Evolutionary conservation across 2,329 filamentous ascomycete species (phyloP).

Genomic region (Celoporthe dispersa): DNA sequence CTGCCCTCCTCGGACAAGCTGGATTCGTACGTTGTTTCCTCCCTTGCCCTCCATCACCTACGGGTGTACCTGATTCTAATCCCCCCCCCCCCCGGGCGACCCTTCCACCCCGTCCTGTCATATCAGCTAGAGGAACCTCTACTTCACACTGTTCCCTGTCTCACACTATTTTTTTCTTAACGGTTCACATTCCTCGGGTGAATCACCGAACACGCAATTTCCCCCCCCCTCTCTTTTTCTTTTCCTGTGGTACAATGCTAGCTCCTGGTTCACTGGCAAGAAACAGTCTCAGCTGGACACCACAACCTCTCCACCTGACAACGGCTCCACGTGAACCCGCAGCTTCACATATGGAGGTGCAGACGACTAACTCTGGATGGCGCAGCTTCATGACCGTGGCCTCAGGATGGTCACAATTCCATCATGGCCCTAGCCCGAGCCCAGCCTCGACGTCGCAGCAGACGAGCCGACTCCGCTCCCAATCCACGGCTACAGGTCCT

Average conservation of each 20-base stretch:
- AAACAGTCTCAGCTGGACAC: not conserved
- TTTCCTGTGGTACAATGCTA: not conserved
- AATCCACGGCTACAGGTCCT: constrained; percentile 55
- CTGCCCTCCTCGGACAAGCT: constrained; percentile 28
- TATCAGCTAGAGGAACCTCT: not conserved
- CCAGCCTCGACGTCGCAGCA: constrained; percentile 38
- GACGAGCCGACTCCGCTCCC: constrained; percentile 55
- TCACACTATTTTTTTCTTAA: not conserved
- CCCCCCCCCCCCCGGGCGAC: no score
- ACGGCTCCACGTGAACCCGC: not conserved
- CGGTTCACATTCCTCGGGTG: not conserved
- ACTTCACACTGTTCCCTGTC: not conserved
- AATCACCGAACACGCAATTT: not conserved
- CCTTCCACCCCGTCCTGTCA: not conserved
- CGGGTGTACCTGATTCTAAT: not conserved
- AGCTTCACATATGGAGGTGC: constrained; percentile 25
- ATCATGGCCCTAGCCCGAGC: constrained; percentile 41
- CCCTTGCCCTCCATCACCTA: constrained; percentile 9
- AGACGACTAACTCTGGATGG: constrained; percentile 27
- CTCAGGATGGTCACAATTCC: constrained; percentile 53
- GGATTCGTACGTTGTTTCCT: constrained; percentile 29
- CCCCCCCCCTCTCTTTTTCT: not conserved
- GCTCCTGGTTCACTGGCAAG: not conserved
- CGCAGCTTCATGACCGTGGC: constrained; percentile 58
- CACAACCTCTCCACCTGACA: not conserved